Percentiles rank a stretch among this genome's conserved stretches.
Conservation (phyloP, 441 rosid species). For the Erodium trifolium region DNA sequence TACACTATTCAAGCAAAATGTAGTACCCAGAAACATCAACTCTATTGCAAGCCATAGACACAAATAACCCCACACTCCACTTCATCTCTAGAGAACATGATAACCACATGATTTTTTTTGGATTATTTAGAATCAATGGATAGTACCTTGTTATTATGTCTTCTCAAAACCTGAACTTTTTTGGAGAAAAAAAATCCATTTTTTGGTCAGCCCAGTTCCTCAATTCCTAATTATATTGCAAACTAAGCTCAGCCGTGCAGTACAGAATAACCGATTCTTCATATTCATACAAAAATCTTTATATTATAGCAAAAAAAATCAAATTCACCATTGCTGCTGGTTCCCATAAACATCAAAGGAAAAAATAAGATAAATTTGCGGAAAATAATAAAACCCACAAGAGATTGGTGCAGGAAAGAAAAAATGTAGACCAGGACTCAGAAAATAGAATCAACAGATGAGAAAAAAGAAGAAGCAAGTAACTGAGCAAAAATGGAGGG, state of each 20-base stretch:
- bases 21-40: neutral
- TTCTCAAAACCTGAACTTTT: constrained; percentile 1
- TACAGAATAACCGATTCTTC: neutral
- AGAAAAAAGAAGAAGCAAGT: neutral
- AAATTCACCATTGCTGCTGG: neutral
- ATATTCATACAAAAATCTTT: neutral
- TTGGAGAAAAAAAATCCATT: neutral
- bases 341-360: neutral
- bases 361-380: neutral
- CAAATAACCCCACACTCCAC: neutral
- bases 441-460: neutral
- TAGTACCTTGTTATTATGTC: neutral
- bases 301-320: neutral
- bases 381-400: neutral
- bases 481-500: neutral
- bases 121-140: neutral
- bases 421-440: neutral
- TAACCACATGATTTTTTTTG: neutral
- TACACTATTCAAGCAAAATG: neutral
- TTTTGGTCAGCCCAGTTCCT: constrained; percentile 3
- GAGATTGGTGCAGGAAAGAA: neutral
- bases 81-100: neutral
- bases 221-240: neutral
- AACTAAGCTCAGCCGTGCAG: constrained; percentile 3
- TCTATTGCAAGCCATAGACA: neutral